Percentiles rank a stretch among this genome's conserved stretches.
These are phyloP conservation scores for Nothophoma quercina DNA, from an alignment of 2,329 filamentous ascomycete species.

Conservation along the genomic window DNA sequence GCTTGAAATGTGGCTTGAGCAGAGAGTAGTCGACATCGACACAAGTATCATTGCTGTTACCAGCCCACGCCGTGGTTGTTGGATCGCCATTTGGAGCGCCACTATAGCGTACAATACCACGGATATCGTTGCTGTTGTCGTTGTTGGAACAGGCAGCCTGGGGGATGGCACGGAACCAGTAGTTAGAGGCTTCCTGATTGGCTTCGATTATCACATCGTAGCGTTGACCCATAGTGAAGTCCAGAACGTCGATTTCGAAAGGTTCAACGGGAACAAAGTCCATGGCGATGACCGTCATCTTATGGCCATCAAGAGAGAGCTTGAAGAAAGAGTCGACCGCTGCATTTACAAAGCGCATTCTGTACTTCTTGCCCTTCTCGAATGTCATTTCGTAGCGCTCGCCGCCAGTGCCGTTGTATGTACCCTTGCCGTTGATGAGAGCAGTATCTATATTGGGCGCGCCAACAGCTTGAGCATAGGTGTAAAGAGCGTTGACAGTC, in stretches of 20 bases:
- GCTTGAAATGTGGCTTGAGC: slow-evolving; percentile 30
- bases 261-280: slow-evolving; percentile 52
- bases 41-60: slow-evolving; percentile 36
- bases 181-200: slow-evolving; percentile 26
- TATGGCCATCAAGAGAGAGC: slow-evolving; percentile 50
- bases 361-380: slow-evolving; percentile 45
- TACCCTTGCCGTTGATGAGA: slow-evolving; percentile 31
- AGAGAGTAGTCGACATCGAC: slow-evolving; percentile 40
- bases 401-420: too few relatives aligned
- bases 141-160: slow-evolving; percentile 29
- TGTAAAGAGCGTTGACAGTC: slow-evolving; percentile 41
- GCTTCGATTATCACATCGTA: slow-evolving; percentile 41
- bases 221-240: slow-evolving; percentile 39
- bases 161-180: slow-evolving; percentile 37
- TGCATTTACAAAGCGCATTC: slow-evolving; percentile 48
- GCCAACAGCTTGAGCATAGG: slow-evolving; percentile 22
- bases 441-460: slow-evolving; percentile 18
- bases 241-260: slow-evolving; percentile 40
- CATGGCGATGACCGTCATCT: slow-evolving; percentile 47
- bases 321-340: slow-evolving; percentile 49
- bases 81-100: slow-evolving; percentile 38
- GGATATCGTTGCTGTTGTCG: slow-evolving; percentile 38
- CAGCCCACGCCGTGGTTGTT: slow-evolving; percentile 33
- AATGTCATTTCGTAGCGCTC: slow-evolving; percentile 29
- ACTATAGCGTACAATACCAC: slow-evolving; percentile 48